Conservation (phyloP, 176 grass and related monocot species). For the Juncus inflexus region DNA sequence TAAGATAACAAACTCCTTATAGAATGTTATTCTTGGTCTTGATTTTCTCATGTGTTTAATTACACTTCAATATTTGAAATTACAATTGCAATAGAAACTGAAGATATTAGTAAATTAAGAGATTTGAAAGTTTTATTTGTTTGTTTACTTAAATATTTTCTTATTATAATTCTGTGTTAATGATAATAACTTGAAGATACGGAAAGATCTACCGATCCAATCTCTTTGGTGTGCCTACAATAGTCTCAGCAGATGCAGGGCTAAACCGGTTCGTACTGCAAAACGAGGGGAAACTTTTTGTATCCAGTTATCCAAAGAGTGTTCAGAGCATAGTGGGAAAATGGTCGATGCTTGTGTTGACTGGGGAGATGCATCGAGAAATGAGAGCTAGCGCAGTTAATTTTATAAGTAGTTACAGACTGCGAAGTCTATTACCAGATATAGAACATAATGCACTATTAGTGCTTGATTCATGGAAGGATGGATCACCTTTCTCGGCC, state of each 20-base stretch:
- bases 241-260: conserved; percentile 28
- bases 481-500: conserved; percentile 23
- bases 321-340: conserved; percentile 23
- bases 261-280: conserved; percentile 35
- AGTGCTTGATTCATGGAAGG: conserved; percentile 29
- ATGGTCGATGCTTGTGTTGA: conserved; percentile 29
- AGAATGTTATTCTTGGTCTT: not conserved
- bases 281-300: conserved; percentile 31
- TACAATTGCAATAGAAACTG: not conserved
- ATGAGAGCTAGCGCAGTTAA: conserved; percentile 33
- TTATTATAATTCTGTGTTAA: not conserved
- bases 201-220: conserved; percentile 34
- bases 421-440: conserved; percentile 25
- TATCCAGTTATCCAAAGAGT: conserved; percentile 27
- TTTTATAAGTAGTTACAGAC: conserved; percentile 22
- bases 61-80: not conserved
- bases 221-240: conserved; percentile 32
- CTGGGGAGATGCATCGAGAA: conserved; percentile 26
- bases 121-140: not conserved
- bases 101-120: too few relatives aligned
- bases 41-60: not conserved
- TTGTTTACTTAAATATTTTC: not conserved
- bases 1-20: too few relatives aligned
- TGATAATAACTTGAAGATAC: conserved; percentile 14
- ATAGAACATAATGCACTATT: conserved; percentile 23